These are phyloP conservation scores for Cercospora sp. DNA, from an alignment of 2,329 filamentous ascomycete genomes.

Conservation along the genomic window DNA sequence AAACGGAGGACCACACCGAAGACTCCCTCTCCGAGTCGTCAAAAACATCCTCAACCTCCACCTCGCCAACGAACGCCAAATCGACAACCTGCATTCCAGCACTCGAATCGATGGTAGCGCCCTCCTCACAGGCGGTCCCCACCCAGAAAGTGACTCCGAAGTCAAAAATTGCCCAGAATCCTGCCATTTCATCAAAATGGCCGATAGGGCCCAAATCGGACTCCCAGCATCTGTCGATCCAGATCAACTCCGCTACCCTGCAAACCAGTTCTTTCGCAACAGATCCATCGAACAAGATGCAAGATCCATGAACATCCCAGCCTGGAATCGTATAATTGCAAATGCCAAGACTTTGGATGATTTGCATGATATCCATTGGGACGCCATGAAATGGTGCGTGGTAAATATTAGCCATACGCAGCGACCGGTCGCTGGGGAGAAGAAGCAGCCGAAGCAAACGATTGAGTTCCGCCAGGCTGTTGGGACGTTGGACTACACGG, in stretches of 20 bases:
- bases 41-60: constrained; percentile 35
- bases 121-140: background rate
- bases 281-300: background rate
- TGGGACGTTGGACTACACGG: background rate
- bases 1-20: constrained; percentile 23
- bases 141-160: background rate
- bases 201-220: background rate
- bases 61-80: constrained; percentile 35
- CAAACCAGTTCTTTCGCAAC: background rate
- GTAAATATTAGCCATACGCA: background rate
- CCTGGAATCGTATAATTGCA: background rate
- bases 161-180: background rate
- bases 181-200: background rate
- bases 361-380: background rate
- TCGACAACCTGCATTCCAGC: constrained; percentile 34
- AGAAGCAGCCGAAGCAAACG: background rate
- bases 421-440: background rate
- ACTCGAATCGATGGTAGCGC: constrained; percentile 23
- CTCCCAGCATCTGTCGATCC: background rate
- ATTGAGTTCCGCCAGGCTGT: constrained; percentile 6
- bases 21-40: constrained; percentile 31
- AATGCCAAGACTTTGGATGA: background rate
- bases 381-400: background rate
- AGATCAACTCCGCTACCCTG: background rate
- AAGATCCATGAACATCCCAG: background rate